phyloP scores from a whole-genome alignment of 176 grass and related monocot species.

The barley (Hordeum vulgare) region MorexV3_pseudomolecules_assembly NC_058523.1:510470343-510470842 shows the following conservation, averaged over 20 bases:
- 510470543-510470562: not conserved
- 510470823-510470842: not conserved
- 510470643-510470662: constrained; percentile 84
- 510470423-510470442: not conserved
- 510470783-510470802: not conserved
- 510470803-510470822: not conserved
- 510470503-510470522: constrained; percentile 1
- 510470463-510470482: not conserved
- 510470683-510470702: constrained; percentile 80
- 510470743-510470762: not conserved
- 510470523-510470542: not conserved
- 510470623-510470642: constrained; percentile 85
- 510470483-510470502: not conserved
- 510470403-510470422: not conserved
- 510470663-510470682: constrained; percentile 88
- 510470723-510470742: constrained; percentile 4
- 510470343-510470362: not conserved
- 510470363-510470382: not conserved
- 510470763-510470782: not conserved
- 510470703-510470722: constrained; percentile 98
- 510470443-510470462: not conserved
- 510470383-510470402: not conserved
- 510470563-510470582: not conserved
- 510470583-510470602: constrained; percentile 68
- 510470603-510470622: constrained; percentile 91